Evolutionary conservation across 2,329 filamentous ascomycete species (phyloP).

Genomic region (Meredithiella fracta): DNA sequence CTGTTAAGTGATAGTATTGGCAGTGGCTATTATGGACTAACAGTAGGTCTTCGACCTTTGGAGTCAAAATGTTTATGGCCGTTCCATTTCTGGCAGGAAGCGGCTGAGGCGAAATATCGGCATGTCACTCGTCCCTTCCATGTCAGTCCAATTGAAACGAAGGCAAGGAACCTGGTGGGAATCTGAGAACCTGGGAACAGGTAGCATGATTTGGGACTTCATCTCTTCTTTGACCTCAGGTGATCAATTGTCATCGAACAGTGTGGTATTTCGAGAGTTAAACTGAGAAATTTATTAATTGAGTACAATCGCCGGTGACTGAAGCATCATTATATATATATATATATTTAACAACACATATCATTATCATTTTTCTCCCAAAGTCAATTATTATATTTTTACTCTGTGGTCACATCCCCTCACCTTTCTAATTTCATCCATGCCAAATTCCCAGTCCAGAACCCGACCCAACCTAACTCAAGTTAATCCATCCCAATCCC

Average conservation of each 20-base stretch:
- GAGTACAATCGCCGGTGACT: neutral
- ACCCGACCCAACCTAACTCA: neutral
- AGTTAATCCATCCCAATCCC: neutral
- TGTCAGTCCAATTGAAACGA: slow-evolving; percentile 5
- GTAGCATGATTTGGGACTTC: neutral
- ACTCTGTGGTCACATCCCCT: neutral
- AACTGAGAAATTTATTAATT: too few species aligned
- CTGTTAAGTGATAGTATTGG: too few species aligned
- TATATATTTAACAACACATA: too few species aligned
- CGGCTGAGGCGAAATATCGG: slow-evolving; percentile 11
- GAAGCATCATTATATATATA: neutral
- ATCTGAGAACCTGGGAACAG: neutral
- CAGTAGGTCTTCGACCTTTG: neutral
- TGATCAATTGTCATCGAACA: too few species aligned
- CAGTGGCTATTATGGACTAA: too few species aligned
- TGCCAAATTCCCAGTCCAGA: neutral
- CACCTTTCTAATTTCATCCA: neutral
- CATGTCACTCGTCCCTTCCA: slow-evolving; percentile 8
- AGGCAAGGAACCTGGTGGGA: slow-evolving; percentile 2
- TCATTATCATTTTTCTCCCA: neutral
- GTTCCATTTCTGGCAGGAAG: slow-evolving; percentile 8
- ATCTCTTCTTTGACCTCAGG: neutral
- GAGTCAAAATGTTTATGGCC: neutral
- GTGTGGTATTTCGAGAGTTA: too few species aligned
- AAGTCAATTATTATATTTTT: neutral